Evolutionary conservation across 768 basidiomycete genomes (phyloP).

Genomic region (Grammothele lineata): DNA sequence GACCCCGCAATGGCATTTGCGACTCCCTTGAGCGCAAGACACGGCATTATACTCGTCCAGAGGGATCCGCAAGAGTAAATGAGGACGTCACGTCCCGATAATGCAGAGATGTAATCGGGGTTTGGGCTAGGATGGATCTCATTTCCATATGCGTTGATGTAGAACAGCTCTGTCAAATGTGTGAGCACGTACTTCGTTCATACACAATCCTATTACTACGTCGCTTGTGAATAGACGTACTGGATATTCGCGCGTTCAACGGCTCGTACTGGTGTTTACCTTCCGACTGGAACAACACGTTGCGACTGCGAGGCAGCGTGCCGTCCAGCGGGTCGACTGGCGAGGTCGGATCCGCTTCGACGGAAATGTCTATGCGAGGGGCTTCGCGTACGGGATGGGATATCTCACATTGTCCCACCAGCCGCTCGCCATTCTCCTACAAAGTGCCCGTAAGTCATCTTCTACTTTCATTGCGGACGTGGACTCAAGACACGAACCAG

Average conservation of each 20-base stretch:
- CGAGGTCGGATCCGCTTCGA: slow-evolving; percentile 36
- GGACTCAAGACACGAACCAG: slow-evolving; percentile 37
- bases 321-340: slow-evolving; percentile 54
- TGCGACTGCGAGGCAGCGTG: slow-evolving; percentile 43
- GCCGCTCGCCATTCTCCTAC: slow-evolving; percentile 68
- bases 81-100: slow-evolving; percentile 59
- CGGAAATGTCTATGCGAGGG: slow-evolving; percentile 25
- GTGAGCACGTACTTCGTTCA: no score
- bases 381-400: slow-evolving; percentile 12
- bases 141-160: slow-evolving; percentile 88
- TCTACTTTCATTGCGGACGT: neutral
- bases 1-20: slow-evolving; percentile 76
- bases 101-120: slow-evolving; percentile 64
- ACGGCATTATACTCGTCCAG: slow-evolving; percentile 96
- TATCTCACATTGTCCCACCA: slow-evolving; percentile 29
- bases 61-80: slow-evolving; percentile 93
- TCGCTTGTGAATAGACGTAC: slow-evolving; percentile 35
- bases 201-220: no score
- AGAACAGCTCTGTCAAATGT: slow-evolving; percentile 59
- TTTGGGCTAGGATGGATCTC: slow-evolving; percentile 92
- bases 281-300: slow-evolving; percentile 60
- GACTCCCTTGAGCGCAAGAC: slow-evolving; percentile 80
- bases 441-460: neutral
- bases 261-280: slow-evolving; percentile 52
- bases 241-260: slow-evolving; percentile 55